Evolutionary conservation across 129 eudicot genomes (phyloP).

Genomic region (Artemisia argyi): DNA sequence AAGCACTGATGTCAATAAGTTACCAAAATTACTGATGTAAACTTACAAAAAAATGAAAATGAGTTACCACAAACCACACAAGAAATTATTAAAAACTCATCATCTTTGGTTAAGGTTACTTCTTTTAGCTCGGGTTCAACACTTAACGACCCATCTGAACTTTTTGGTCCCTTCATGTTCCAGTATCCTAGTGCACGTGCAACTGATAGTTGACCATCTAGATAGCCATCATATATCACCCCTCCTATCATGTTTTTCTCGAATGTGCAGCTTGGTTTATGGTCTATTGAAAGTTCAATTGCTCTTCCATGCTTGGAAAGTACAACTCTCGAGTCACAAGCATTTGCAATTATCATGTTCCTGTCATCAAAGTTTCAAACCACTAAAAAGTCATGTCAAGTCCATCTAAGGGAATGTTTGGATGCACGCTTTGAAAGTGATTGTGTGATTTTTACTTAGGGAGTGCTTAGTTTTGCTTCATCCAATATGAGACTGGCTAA

Average conservation of each 20-base stretch:
- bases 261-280: too few species aligned
- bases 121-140: conserved; percentile 78
- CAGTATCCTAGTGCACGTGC: conserved; percentile 92
- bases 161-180: conserved; percentile 87
- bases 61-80: conserved; percentile 51
- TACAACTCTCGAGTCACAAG: too few species aligned
- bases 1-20: too few species aligned
- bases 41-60: too few species aligned
- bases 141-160: conserved; percentile 60
- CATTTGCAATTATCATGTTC: conserved; percentile 63
- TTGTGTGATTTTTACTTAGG: too few species aligned
- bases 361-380: conserved; percentile 31
- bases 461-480: too few species aligned
- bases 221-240: conserved; percentile 75
- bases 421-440: neutral
- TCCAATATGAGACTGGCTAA: too few species aligned
- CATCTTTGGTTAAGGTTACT: conserved; percentile 61
- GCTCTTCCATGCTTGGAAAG: too few species aligned
- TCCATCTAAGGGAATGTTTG: neutral
- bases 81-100: conserved; percentile 78
- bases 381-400: too few species aligned
- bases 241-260: conserved; percentile 86
- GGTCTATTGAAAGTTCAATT: too few species aligned
- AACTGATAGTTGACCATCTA: conserved; percentile 80
- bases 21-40: too few species aligned